Conservation (phyloP, 805 yeast genomes). For the Yamadazyma ubonensis region DNA sequence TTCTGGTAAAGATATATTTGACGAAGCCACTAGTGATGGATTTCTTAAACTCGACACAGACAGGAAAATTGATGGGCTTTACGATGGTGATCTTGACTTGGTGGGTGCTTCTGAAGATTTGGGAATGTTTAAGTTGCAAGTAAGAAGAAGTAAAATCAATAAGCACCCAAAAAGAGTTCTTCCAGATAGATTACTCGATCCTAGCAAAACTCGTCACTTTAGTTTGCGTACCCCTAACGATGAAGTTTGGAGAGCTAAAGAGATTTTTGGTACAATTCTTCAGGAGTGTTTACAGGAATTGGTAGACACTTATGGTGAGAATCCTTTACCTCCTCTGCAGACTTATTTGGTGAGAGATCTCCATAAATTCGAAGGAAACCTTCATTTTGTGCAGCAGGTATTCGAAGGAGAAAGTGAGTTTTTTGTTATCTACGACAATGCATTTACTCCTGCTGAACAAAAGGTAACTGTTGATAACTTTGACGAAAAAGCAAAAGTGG, state of each 20-base stretch:
- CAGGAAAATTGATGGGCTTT: slow-evolving; percentile 24
- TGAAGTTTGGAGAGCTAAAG: slow-evolving; percentile 74
- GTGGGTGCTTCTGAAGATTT: slow-evolving; percentile 57
- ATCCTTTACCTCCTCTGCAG: slow-evolving; percentile 46
- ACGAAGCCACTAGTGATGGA: slow-evolving; percentile 12
- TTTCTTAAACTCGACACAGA: slow-evolving; percentile 13
- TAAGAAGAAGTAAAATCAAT: slow-evolving; percentile 53
- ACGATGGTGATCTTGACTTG: slow-evolving; percentile 39
- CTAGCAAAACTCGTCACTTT: slow-evolving; percentile 59
- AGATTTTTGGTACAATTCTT: slow-evolving; percentile 65
- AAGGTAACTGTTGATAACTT: slow-evolving; percentile 40
- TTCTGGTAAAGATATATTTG: slow-evolving; percentile 10
- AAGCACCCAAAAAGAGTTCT: slow-evolving; percentile 33
- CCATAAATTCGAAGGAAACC: slow-evolving; percentile 64
- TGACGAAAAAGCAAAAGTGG: slow-evolving; percentile 28
- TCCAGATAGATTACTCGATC: slow-evolving; percentile 43
- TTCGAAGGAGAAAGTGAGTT: slow-evolving; percentile 76
- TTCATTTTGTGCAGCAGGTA: slow-evolving; percentile 75
- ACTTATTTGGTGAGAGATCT: slow-evolving; percentile 57
- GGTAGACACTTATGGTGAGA: slow-evolving; percentile 24
- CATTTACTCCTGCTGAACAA: slow-evolving; percentile 36
- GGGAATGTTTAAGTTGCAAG: slow-evolving; percentile 59
- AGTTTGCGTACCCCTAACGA: slow-evolving; percentile 71
- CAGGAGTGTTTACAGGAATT: slow-evolving; percentile 64
- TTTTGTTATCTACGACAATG: slow-evolving; percentile 60